phyloP scores from a whole-genome alignment of 306 rosid genomes.

The Comarum palustre region DNA sequence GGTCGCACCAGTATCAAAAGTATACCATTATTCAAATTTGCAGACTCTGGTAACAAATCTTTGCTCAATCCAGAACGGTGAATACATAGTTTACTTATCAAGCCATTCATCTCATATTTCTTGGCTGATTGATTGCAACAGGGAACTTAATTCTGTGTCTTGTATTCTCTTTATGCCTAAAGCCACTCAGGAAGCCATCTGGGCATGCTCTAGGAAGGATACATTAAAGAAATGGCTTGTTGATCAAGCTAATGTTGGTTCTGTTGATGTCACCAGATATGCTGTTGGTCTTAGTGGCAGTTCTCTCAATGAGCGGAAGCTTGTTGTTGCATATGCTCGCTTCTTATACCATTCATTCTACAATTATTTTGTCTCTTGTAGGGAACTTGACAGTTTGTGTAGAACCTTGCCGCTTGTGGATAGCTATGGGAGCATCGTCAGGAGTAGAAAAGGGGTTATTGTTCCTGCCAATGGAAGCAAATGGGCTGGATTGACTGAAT shows the following conservation, averaged over 20 bases:
- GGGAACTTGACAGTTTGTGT: conserved; percentile 27
- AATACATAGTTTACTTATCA: conserved; percentile 30
- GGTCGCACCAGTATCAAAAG: conserved; percentile 23
- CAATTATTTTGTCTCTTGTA: conserved; percentile 11
- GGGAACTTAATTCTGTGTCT: conserved; percentile 26
- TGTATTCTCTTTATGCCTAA: conserved; percentile 49
- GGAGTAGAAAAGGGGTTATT: conserved; percentile 31
- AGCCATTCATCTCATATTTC: conserved; percentile 21
- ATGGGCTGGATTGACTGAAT: conserved; percentile 55
- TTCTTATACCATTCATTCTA: conserved; percentile 49
- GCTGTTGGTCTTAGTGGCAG: conserved; percentile 26
- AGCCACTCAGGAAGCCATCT: conserved; percentile 46
- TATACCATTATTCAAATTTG: conserved; percentile 49
- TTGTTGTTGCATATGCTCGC: conserved; percentile 43
- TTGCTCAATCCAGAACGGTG: background rate
- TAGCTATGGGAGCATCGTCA: conserved; percentile 36
- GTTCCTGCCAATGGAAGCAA: conserved; percentile 66
- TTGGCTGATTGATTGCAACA: conserved; percentile 57
- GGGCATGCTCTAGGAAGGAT: background rate
- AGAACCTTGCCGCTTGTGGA: conserved; percentile 58
- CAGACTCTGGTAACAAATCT: conserved; percentile 9
- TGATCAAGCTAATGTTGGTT: conserved; percentile 17
- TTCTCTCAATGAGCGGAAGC: conserved; percentile 21
- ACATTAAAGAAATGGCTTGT: conserved; percentile 44
- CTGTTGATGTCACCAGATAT: conserved; percentile 20